phyloP scores from a whole-genome alignment of 2,329 filamentous ascomycete genomes.

The Penicillium sp. region DNA sequence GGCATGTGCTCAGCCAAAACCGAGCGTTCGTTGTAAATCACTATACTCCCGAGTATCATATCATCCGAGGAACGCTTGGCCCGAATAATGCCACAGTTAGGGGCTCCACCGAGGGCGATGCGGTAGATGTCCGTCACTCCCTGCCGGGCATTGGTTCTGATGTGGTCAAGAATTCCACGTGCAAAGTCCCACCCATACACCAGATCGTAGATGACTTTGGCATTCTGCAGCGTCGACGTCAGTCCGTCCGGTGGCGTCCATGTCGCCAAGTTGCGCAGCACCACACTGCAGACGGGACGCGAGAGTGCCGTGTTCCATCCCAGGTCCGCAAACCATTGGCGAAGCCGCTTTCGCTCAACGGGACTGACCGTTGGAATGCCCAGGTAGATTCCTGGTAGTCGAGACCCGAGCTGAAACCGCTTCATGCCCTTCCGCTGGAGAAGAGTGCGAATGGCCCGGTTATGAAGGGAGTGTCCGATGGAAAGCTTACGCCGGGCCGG shows the following conservation, averaged over 20 bases:
- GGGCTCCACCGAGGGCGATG: conserved; percentile 67
- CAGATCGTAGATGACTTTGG: conserved; percentile 76
- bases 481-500: conserved; percentile 81
- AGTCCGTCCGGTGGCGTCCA: conserved; percentile 79
- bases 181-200: conserved; percentile 77
- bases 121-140: conserved; percentile 79
- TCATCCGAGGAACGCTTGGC: conserved; percentile 70
- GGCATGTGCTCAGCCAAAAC: conserved; percentile 69
- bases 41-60: conserved; percentile 71
- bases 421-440: conserved; percentile 69
- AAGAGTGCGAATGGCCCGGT: conserved; percentile 75
- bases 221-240: conserved; percentile 67
- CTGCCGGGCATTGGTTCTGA: conserved; percentile 70
- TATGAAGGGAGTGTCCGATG: conserved; percentile 85
- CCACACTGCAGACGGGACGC: conserved; percentile 66
- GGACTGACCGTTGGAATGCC: conserved; percentile 72
- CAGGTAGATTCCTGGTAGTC: conserved; percentile 80
- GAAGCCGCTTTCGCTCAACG: conserved; percentile 58
- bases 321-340: conserved; percentile 84
- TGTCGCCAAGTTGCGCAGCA: conserved; percentile 66
- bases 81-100: conserved; percentile 76
- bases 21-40: conserved; percentile 72
- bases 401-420: conserved; percentile 76
- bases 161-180: conserved; percentile 70
- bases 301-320: conserved; percentile 77